Evolutionary conservation across 2,329 filamentous ascomycete species (phyloP).

Genomic region (Botrytis porri): DNA sequence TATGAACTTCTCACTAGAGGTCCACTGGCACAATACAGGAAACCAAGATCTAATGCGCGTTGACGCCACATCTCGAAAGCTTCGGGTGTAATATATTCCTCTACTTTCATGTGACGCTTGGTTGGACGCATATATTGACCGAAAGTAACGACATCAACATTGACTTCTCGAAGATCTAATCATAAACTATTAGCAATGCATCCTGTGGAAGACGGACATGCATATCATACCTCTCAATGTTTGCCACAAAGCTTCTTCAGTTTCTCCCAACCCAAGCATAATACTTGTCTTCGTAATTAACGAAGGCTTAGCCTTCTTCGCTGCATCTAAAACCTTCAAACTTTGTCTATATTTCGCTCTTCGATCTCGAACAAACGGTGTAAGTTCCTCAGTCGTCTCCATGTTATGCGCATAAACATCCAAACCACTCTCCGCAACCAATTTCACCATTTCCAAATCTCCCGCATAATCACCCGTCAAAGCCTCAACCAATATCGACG

Average conservation of each 20-base stretch:
- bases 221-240: slow-evolving; percentile 61
- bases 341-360: slow-evolving; percentile 87
- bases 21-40: slow-evolving; percentile 92
- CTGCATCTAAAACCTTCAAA: slow-evolving; percentile 72
- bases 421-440: slow-evolving; percentile 82
- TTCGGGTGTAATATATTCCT: slow-evolving; percentile 89
- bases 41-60: slow-evolving; percentile 89
- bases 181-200: slow-evolving; percentile 20
- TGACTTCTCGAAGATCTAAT: slow-evolving; percentile 69
- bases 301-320: slow-evolving; percentile 69
- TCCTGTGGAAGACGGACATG: not conserved
- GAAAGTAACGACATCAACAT: slow-evolving; percentile 95
- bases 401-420: slow-evolving; percentile 98
- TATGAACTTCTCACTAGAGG: slow-evolving; percentile 92
- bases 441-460: slow-evolving; percentile 78
- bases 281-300: slow-evolving; percentile 98
- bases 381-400: slow-evolving; percentile 89
- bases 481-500: slow-evolving; percentile 75
- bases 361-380: slow-evolving; percentile 84
- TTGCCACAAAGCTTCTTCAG: slow-evolving; percentile 78
- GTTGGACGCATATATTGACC: slow-evolving; percentile 99
- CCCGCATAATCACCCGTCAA: slow-evolving; percentile 86
- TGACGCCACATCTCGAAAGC: slow-evolving; percentile 90
- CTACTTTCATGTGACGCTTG: slow-evolving; percentile 95
- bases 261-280: slow-evolving; percentile 94